phyloP scores from a whole-genome alignment of 2,329 filamentous ascomycete genomes.

The Colletotrichum sansevieriae region DNA sequence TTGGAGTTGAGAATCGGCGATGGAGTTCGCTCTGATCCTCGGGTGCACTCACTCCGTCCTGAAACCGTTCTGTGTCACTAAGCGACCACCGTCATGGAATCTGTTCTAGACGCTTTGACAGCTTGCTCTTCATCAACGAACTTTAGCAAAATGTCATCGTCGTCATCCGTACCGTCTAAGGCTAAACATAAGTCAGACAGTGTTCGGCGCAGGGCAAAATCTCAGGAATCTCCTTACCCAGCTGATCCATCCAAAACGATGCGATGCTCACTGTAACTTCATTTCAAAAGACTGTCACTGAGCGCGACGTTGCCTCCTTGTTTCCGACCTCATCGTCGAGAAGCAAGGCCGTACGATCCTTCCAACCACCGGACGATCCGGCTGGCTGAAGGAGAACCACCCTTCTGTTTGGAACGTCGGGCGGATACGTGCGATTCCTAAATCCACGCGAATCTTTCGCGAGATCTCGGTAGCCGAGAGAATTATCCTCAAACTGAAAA shows the following conservation, averaged over 20 bases:
- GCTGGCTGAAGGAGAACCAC: constrained; percentile 3
- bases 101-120: not conserved
- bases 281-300: not conserved
- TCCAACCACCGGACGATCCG: not conserved
- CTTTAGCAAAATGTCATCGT: not conserved
- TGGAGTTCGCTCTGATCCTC: too few relatives aligned
- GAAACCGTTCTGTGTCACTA: too few relatives aligned
- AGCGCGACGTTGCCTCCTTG: not conserved
- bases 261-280: not conserved
- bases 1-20: too few relatives aligned
- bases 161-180: constrained; percentile 1
- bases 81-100: too few relatives aligned
- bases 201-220: too few relatives aligned
- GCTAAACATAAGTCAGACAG: not conserved
- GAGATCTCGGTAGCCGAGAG: constrained; percentile 2
- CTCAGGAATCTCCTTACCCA: constrained; percentile 8
- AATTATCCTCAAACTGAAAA: constrained; percentile 15
- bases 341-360: not conserved
- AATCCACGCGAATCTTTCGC: too few relatives aligned
- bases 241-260: constrained; percentile 4
- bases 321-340: not conserved
- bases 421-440: not conserved
- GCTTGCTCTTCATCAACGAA: not conserved
- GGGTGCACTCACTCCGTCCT: too few relatives aligned
- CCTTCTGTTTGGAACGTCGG: not conserved